A percentile compares a stretch with the other conserved stretches of the same genome.
phyloP scores from a whole-genome alignment of 148 eudicot genomes.

The Chenopodium album region DNA sequence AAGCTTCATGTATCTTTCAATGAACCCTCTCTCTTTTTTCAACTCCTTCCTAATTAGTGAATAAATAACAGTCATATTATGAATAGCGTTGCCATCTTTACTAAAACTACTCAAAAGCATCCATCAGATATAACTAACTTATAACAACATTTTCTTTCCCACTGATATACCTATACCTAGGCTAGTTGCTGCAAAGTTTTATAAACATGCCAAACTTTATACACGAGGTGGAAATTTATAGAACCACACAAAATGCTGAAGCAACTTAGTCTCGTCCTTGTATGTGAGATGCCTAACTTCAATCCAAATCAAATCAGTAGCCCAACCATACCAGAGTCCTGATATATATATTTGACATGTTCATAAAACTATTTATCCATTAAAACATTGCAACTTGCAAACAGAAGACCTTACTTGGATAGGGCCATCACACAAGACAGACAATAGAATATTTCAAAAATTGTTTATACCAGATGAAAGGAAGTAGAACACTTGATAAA shows the following conservation, averaged over 20 bases:
- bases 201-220: neutral
- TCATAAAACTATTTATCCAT: too few species aligned
- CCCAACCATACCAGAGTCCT: neutral
- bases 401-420: too few species aligned
- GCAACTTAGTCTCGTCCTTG: neutral
- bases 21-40: slow-evolving; percentile 72
- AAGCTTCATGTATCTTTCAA: slow-evolving; percentile 80
- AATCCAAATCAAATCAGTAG: neutral
- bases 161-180: neutral
- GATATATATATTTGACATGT: too few species aligned
- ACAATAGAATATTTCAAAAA: too few species aligned
- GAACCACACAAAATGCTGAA: neutral
- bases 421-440: too few species aligned
- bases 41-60: slow-evolving; percentile 60
- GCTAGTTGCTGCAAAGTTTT: neutral
- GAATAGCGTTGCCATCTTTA: too few species aligned
- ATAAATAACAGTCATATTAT: too few species aligned
- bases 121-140: too few species aligned
- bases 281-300: neutral
- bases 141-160: neutral
- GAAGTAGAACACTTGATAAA: too few species aligned
- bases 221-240: neutral
- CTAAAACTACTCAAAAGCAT: too few species aligned
- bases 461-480: too few species aligned
- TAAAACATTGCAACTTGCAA: too few species aligned